These are phyloP conservation scores for Cryomyces minteri DNA, from an alignment of 495 filamentous ascomycete species.

Conservation along the genomic window DNA sequence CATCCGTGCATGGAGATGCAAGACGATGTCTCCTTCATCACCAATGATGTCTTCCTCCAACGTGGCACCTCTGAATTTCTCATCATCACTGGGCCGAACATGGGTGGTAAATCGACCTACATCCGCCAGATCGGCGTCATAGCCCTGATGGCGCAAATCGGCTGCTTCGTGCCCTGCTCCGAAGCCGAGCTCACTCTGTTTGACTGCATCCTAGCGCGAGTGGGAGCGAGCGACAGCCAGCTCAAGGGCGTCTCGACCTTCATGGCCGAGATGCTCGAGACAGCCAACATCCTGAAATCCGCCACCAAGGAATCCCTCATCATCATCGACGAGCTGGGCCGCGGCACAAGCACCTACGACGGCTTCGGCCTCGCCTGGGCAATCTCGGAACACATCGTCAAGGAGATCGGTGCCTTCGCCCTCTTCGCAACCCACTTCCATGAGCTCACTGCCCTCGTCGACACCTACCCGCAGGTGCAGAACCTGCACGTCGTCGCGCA, in stretches of 20 bases:
- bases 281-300: conserved; percentile 93
- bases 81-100: conserved; percentile 96
- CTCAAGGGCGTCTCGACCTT: conserved; percentile 97
- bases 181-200: conserved; percentile 91
- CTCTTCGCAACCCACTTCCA: conserved; percentile 98
- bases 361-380: conserved; percentile 97
- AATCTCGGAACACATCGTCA: conserved; percentile 93
- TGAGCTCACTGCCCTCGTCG: conserved; percentile 78
- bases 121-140: conserved; percentile 97
- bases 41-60: conserved; percentile 80
- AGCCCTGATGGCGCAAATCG: conserved; percentile 91
- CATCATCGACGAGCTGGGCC: conserved; percentile 97
- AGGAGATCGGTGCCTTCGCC: conserved; percentile 80
- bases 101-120: conserved; percentile 98
- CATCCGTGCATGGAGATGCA: conserved; percentile 99
- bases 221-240: conserved; percentile 88
- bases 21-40: conserved; percentile 96
- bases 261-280: conserved; percentile 99
- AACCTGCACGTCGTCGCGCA: conserved; percentile 95
- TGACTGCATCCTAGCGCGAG: conserved; percentile 92
- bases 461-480: conserved; percentile 68
- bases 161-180: conserved; percentile 87
- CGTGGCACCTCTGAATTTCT: conserved; percentile 75
- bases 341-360: conserved; percentile 95
- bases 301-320: conserved; percentile 88